Conservation (phyloP, 352 stramenopile genomes). For the Phytopythium vexans region DNA sequence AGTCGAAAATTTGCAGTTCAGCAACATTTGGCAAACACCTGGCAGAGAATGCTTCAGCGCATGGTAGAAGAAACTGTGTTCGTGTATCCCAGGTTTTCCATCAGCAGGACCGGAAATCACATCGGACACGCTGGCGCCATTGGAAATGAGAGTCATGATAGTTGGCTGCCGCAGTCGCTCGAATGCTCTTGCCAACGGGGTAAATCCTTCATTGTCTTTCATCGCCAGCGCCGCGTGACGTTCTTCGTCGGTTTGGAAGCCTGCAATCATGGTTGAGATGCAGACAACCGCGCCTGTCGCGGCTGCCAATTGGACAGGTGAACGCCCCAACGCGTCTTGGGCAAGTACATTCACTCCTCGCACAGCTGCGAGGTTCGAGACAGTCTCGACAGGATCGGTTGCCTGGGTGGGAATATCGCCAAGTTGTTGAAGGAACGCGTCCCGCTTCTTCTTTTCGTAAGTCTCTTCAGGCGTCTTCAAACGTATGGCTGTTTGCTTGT, state of each 20-base stretch:
- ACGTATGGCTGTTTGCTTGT: slow-evolving; percentile 29
- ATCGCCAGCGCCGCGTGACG: slow-evolving; percentile 27
- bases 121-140: slow-evolving; percentile 11
- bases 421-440: slow-evolving; percentile 36
- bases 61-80: slow-evolving; percentile 68
- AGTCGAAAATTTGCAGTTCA: slow-evolving; percentile 63
- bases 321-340: slow-evolving; percentile 49
- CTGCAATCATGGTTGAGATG: slow-evolving; percentile 48
- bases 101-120: slow-evolving; percentile 27
- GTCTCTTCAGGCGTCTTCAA: slow-evolving; percentile 8
- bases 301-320: slow-evolving; percentile 58
- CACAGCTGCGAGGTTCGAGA: slow-evolving; percentile 61
- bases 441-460: slow-evolving; percentile 41
- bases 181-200: slow-evolving; percentile 49
- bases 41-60: slow-evolving; percentile 63
- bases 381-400: slow-evolving; percentile 72
- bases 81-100: slow-evolving; percentile 36
- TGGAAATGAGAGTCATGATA: slow-evolving; percentile 71
- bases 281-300: slow-evolving; percentile 76
- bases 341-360: slow-evolving; percentile 31
- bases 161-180: slow-evolving; percentile 57
- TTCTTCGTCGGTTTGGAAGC: slow-evolving; percentile 10
- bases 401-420: slow-evolving; percentile 31
- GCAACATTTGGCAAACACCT: slow-evolving; percentile 72
- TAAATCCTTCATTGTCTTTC: slow-evolving; percentile 48